Conservation (phyloP, 441 rosid genomes). For the Gossypium lobatum region DNA sequence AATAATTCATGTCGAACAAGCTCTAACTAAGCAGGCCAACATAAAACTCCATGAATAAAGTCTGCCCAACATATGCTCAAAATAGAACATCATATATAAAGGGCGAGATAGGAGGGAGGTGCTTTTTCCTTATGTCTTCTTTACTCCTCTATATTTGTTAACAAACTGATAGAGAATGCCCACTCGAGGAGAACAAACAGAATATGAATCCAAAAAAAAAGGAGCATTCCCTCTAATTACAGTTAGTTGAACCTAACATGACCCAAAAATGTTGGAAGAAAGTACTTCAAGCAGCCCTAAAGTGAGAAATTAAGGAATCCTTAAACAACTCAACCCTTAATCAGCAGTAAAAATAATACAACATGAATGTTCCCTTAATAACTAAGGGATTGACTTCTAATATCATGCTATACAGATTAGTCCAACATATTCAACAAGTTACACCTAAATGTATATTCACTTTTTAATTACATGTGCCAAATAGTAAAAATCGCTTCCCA, state of each 20-base stretch:
- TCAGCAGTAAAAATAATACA: background rate
- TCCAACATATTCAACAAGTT: background rate
- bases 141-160: background rate
- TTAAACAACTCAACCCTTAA: constrained; percentile 7
- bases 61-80: background rate
- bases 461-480: background rate
- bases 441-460: background rate
- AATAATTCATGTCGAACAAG: background rate
- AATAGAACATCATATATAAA: background rate
- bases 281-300: background rate
- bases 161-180: background rate
- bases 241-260: background rate
- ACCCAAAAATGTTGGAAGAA: background rate
- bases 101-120: background rate
- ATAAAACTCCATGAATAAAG: background rate
- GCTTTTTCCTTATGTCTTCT: background rate
- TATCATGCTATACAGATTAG: background rate
- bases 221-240: background rate
- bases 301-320: background rate
- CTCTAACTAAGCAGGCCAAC: constrained; percentile 1
- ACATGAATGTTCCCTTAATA: background rate
- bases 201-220: background rate
- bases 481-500: background rate
- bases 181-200: background rate
- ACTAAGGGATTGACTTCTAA: background rate